Evolutionary conservation across 768 basidiomycete species (phyloP).

Genomic region (Auricularia heimuer): DNA sequence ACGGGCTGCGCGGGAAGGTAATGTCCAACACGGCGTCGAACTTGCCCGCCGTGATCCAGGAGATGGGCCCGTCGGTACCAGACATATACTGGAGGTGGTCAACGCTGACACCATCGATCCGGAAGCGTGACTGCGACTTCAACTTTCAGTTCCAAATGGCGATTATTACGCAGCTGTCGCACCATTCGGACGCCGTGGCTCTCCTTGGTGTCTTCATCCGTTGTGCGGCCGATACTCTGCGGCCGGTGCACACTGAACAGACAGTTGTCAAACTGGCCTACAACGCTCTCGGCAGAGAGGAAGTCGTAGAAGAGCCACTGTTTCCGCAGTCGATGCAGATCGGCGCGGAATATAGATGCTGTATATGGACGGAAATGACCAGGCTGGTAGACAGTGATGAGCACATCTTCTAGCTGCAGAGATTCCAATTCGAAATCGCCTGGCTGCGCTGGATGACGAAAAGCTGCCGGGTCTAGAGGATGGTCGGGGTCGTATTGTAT

Average conservation of each 20-base stretch:
- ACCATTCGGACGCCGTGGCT: slow-evolving; percentile 87
- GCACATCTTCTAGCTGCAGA: slow-evolving; percentile 82
- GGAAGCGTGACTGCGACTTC: slow-evolving; percentile 67
- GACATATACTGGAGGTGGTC: slow-evolving; percentile 87
- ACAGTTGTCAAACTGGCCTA: slow-evolving; percentile 97
- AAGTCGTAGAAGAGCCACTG: slow-evolving; percentile 96
- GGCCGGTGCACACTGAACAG: slow-evolving; percentile 93
- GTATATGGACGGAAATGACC: slow-evolving; percentile 86
- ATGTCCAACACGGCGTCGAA: slow-evolving; percentile 96
- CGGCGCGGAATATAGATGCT: slow-evolving; percentile 88
- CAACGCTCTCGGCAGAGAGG: slow-evolving; percentile 86
- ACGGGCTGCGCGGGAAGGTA: slow-evolving; percentile 80
- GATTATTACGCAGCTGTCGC: slow-evolving; percentile 13
- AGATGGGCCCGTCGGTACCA: slow-evolving; percentile 78
- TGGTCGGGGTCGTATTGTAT: slow-evolving; percentile 80
- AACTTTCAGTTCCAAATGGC: background rate
- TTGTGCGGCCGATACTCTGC: slow-evolving; percentile 88
- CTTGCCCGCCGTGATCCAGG: slow-evolving; percentile 97
- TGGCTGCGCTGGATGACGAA: slow-evolving; percentile 58
- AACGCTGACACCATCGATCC: slow-evolving; percentile 93
- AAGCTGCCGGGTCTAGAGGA: slow-evolving; percentile 69
- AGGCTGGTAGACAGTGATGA: slow-evolving; percentile 92
- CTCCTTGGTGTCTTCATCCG: slow-evolving; percentile 74
- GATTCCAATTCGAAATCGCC: slow-evolving; percentile 92
- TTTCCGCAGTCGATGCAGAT: slow-evolving; percentile 74